Conservation (phyloP, 345 rosid genomes). For the Eucalyptus shirleyi region DNA sequence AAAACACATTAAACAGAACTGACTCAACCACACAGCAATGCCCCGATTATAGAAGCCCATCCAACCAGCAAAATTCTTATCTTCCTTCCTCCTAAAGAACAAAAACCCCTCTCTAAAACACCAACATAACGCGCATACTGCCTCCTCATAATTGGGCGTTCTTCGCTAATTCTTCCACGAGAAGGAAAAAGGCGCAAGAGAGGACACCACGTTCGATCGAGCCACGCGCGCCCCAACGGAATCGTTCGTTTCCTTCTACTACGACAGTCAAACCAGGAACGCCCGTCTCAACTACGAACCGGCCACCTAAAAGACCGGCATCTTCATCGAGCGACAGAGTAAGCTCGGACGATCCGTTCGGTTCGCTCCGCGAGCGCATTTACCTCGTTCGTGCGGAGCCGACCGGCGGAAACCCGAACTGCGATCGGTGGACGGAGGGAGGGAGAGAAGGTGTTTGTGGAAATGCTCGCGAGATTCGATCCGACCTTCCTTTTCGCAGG, state of each 20-base stretch:
- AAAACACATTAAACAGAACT: background rate
- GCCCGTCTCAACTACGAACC: background rate
- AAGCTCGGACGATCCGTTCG: background rate
- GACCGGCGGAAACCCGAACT: background rate
- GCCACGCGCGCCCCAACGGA: background rate
- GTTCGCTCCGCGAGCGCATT: background rate
- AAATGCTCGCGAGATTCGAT: background rate
- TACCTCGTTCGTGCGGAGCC: background rate
- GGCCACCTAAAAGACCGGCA: background rate
- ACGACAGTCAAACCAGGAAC: background rate
- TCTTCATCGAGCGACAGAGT: background rate
- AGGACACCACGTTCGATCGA: rapidly evolving
- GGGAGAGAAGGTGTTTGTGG: background rate
- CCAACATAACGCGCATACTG: background rate
- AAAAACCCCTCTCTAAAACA: background rate
- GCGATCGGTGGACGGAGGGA: background rate
- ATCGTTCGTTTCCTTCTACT: background rate
- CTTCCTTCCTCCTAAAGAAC: background rate
- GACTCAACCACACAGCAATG: background rate
- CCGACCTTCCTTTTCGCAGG: background rate
- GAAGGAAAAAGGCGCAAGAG: background rate
- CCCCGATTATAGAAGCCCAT: background rate
- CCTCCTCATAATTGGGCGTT: background rate
- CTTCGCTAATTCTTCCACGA: background rate
- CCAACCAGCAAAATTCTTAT: background rate